These are phyloP conservation scores for Gomphus sp. DNA, from an alignment of 1,284 basidiomycete species.

Conservation along the genomic window DNA sequence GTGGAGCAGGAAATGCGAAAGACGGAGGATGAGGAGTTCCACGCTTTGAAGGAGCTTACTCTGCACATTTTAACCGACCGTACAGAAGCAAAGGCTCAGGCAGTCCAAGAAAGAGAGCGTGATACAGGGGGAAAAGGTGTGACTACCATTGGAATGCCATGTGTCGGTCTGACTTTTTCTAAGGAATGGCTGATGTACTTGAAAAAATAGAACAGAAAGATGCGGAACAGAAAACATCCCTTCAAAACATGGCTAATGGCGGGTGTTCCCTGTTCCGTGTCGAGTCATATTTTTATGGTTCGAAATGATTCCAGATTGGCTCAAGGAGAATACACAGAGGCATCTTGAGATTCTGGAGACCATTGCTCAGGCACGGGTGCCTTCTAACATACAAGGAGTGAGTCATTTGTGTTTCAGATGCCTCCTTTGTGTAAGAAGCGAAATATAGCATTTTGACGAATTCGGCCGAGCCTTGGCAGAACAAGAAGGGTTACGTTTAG, in stretches of 20 bases:
- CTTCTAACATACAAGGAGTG: constrained; percentile 69
- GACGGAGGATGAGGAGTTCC: too few relatives aligned
- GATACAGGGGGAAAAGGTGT: constrained; percentile 42
- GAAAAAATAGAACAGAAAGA: constrained; percentile 44
- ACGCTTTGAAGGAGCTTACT: too few relatives aligned
- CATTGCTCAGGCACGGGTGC: constrained; percentile 61
- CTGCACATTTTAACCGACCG: too few relatives aligned
- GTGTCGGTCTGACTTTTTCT: neutral
- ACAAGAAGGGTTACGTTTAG: constrained; percentile 13
- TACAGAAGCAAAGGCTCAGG: constrained; percentile 14
- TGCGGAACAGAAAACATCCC: constrained; percentile 38
- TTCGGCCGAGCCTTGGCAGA: constrained; percentile 15
- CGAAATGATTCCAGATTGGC: constrained; percentile 36
- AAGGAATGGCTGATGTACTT: constrained; percentile 46
- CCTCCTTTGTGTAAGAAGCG: neutral
- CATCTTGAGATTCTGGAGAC: constrained; percentile 53
- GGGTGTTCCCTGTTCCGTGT: constrained; percentile 16
- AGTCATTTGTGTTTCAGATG: constrained; percentile 16
- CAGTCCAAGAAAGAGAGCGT: constrained; percentile 39
- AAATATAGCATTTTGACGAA: constrained; percentile 27
- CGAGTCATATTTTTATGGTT: neutral
- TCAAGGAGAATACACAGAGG: constrained; percentile 48
- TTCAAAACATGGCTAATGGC: constrained; percentile 47
- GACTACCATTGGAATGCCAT: neutral
- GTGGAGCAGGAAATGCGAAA: too few relatives aligned